phyloP scores from a whole-genome alignment of 2,329 filamentous ascomycete genomes.

The Sphaerostilbella broomeana region DNA sequence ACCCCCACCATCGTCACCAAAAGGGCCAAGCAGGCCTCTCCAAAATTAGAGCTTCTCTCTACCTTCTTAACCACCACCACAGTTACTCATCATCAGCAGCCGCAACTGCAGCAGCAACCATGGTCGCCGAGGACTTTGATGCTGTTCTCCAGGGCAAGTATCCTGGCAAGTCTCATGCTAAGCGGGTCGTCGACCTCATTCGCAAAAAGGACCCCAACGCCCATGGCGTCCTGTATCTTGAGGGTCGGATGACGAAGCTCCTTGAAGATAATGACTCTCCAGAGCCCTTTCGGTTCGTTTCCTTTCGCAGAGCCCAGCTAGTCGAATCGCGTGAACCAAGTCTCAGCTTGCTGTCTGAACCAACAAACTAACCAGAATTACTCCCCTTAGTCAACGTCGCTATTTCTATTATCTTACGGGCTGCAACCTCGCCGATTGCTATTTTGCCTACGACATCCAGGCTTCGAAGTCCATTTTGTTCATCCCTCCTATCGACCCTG shows the following conservation, averaged over 20 bases:
- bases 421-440: conserved; percentile 71
- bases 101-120: conserved; percentile 17
- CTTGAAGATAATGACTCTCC: conserved; percentile 86
- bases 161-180: conserved; percentile 82
- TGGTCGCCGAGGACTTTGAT: conserved; percentile 40
- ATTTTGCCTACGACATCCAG: conserved; percentile 72
- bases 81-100: no score
- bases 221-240: conserved; percentile 74
- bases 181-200: conserved; percentile 75
- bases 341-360: no score
- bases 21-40: background rate
- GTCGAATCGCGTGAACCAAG: no score
- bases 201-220: conserved; percentile 57
- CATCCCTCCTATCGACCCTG: conserved; percentile 82
- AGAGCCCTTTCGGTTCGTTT: conserved; percentile 77
- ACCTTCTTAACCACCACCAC: background rate
- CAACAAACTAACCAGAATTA: background rate
- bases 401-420: conserved; percentile 95
- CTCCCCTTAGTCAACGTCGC: conserved; percentile 63
- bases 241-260: conserved; percentile 73
- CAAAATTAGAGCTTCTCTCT: no score
- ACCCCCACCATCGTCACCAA: conserved; percentile 9
- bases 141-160: conserved; percentile 56
- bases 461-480: conserved; percentile 73
- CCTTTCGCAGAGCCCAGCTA: no score